Percentiles rank a stretch among this genome's conserved stretches.
Conservation (phyloP, 2,329 filamentous ascomycete genomes). For the Neonectria neomacrospora region DNA sequence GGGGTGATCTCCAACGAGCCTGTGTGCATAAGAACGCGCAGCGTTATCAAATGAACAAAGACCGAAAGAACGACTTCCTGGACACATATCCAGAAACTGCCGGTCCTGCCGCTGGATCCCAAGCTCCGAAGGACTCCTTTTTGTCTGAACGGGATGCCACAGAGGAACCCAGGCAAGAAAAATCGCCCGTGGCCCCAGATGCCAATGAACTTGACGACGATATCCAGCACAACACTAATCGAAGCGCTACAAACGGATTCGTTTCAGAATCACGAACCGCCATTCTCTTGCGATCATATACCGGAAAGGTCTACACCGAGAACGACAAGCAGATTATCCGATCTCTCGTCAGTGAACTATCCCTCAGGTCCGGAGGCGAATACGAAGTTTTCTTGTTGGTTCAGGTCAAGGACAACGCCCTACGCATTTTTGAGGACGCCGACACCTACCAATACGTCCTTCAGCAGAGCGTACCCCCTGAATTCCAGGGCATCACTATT, state of each 20-base stretch:
- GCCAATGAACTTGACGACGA: background rate
- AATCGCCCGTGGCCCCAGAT: background rate
- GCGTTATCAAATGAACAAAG: conserved; percentile 64
- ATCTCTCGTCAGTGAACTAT: conserved; percentile 81
- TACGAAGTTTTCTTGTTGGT: conserved; percentile 85
- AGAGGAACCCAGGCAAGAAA: background rate
- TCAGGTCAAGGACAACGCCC: conserved; percentile 74
- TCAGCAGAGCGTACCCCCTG: conserved; percentile 70
- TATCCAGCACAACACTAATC: conserved; percentile 19
- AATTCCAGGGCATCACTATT: conserved; percentile 76
- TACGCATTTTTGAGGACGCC: conserved; percentile 68
- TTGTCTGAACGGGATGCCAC: conserved; percentile 28
- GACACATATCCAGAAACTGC: conserved; percentile 53
- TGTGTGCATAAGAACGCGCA: conserved; percentile 74
- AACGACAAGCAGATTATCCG: conserved; percentile 84
- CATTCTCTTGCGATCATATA: conserved; percentile 80
- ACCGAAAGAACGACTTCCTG: conserved; percentile 57
- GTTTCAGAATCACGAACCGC: conserved; percentile 70
- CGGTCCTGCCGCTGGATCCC: conserved; percentile 27
- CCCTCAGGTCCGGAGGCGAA: conserved; percentile 79
- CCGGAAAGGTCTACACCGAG: conserved; percentile 78
- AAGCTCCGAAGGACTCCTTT: conserved; percentile 25
- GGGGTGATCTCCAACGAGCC: conserved; percentile 75
- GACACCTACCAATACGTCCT: conserved; percentile 70
- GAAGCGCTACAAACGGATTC: conserved; percentile 35